These are phyloP conservation scores for Melastoma candidum DNA, from an alignment of 441 rosid species.

Conservation along the genomic window DNA sequence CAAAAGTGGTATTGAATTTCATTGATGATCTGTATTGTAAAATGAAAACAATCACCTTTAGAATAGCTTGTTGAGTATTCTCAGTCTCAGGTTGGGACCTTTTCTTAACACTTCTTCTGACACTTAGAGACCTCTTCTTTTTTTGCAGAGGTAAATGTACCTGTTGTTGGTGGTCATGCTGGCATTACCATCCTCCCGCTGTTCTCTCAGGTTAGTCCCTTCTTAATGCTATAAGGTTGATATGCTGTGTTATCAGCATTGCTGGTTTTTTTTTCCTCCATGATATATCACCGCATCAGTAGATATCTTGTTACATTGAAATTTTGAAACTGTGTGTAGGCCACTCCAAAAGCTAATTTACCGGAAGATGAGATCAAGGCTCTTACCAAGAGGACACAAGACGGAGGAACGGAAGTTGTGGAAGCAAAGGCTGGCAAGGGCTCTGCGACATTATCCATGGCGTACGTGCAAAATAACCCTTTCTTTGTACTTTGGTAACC, in stretches of 20 bases:
- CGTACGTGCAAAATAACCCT: conserved; percentile 40
- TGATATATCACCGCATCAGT: neutral
- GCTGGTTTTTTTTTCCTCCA: neutral
- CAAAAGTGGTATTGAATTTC: too few species aligned
- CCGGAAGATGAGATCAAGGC: conserved; percentile 49
- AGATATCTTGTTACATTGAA: too few species aligned
- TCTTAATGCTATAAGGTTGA: neutral
- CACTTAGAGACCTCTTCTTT: conserved; percentile 6
- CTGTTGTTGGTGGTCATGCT: conserved; percentile 98
- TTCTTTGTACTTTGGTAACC: neutral
- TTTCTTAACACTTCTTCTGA: neutral
- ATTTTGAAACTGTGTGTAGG: conserved; percentile 29
- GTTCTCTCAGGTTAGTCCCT: conserved; percentile 53
- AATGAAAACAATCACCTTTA: too few species aligned
- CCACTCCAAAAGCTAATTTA: conserved; percentile 78
- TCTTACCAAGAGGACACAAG: conserved; percentile 93
- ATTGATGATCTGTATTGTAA: too few species aligned
- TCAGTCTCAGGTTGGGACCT: neutral
- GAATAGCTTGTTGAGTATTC: neutral
- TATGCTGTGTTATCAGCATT: too few species aligned
- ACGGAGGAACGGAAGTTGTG: conserved; percentile 95
- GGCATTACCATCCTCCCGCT: conserved; percentile 94
- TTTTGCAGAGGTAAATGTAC: conserved; percentile 70
- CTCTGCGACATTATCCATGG: conserved; percentile 95
- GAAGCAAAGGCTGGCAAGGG: conserved; percentile 99